These are phyloP conservation scores for Ceratobasidium sp. DNA, from an alignment of 1,284 basidiomycete genomes.

Conservation along the genomic window DNA sequence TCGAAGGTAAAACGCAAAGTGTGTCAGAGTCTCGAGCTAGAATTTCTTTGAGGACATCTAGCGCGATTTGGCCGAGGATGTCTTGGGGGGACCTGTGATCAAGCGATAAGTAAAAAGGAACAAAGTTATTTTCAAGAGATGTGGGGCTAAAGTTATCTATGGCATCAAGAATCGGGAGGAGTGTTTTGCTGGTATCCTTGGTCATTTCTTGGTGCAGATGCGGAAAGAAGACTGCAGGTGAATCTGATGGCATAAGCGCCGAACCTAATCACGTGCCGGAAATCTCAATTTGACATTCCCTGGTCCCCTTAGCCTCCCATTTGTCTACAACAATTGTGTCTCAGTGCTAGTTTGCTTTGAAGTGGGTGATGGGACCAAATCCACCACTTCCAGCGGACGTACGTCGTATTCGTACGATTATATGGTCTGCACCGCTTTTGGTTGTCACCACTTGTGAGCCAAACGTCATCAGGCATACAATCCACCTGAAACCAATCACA, in stretches of 20 bases:
- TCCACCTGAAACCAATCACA: slow-evolving; percentile 46
- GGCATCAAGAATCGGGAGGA: slow-evolving; percentile 67
- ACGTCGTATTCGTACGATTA: slow-evolving; percentile 66
- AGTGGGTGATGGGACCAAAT: not conserved
- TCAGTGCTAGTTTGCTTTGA: not conserved
- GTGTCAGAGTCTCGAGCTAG: slow-evolving; percentile 65
- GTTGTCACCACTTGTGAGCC: slow-evolving; percentile 65
- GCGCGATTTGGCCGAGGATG: slow-evolving; percentile 57
- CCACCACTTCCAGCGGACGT: slow-evolving; percentile 52
- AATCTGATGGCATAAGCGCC: not conserved
- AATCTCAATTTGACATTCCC: slow-evolving; percentile 14
- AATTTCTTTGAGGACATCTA: slow-evolving; percentile 58
- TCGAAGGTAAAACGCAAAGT: slow-evolving; percentile 60
- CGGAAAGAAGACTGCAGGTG: not conserved
- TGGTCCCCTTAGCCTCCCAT: not conserved
- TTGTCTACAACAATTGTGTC: not conserved
- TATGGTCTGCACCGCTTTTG: slow-evolving; percentile 70
- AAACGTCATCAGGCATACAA: slow-evolving; percentile 48
- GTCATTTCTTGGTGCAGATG: not conserved
- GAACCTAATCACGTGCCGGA: not conserved
- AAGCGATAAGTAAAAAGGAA: slow-evolving; percentile 49
- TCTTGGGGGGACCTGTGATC: slow-evolving; percentile 30
- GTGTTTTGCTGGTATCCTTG: slow-evolving; percentile 50
- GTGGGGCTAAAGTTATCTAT: slow-evolving; percentile 68
- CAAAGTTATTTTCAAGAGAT: slow-evolving; percentile 54